A percentile compares a stretch with the other conserved stretches of the same genome.
phyloP scores from a whole-genome alignment of 2,329 filamentous ascomycete species.

The Thelonectria rubi region DNA sequence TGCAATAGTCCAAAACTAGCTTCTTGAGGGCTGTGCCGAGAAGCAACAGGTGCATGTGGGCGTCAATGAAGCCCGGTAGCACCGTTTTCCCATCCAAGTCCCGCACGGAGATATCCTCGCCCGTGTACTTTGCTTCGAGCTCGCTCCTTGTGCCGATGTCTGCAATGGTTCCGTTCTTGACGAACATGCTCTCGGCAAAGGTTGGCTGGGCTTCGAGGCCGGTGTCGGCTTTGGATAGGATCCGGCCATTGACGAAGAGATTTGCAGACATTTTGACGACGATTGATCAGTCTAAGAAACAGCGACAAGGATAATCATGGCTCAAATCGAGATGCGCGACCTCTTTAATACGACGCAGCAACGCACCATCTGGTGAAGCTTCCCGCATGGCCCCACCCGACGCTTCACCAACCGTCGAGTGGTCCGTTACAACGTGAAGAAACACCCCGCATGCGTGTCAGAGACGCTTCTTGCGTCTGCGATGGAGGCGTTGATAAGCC shows the following conservation, averaged over 20 bases:
- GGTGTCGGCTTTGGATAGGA: conserved; percentile 7
- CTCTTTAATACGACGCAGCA: too few species aligned
- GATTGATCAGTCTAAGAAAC: too few species aligned
- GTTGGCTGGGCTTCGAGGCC: conserved; percentile 15
- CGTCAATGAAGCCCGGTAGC: conserved; percentile 59
- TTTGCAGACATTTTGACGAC: not conserved
- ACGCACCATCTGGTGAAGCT: too few species aligned
- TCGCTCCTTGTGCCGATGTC: conserved; percentile 1
- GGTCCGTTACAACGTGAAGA: too few species aligned
- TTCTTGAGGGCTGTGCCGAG: conserved; percentile 57
- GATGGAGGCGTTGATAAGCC: too few species aligned
- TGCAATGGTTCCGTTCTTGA: conserved; percentile 10
- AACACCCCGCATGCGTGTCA: too few species aligned
- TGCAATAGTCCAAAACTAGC: conserved; percentile 52
- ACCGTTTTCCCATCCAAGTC: conserved; percentile 36
- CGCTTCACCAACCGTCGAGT: too few species aligned
- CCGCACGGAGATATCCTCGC: not conserved
- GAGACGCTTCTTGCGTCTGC: too few species aligned
- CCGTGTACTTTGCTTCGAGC: not conserved
- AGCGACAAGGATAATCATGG: too few species aligned
- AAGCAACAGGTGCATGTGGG: conserved; percentile 59
- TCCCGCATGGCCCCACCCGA: too few species aligned
- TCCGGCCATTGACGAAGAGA: conserved; percentile 22
- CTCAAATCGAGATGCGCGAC: not conserved
- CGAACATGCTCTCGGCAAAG: conserved; percentile 19